These are phyloP conservation scores for Penicillium capsulatum DNA, from an alignment of 2,329 filamentous ascomycete genomes.

Conservation along the genomic window DNA sequence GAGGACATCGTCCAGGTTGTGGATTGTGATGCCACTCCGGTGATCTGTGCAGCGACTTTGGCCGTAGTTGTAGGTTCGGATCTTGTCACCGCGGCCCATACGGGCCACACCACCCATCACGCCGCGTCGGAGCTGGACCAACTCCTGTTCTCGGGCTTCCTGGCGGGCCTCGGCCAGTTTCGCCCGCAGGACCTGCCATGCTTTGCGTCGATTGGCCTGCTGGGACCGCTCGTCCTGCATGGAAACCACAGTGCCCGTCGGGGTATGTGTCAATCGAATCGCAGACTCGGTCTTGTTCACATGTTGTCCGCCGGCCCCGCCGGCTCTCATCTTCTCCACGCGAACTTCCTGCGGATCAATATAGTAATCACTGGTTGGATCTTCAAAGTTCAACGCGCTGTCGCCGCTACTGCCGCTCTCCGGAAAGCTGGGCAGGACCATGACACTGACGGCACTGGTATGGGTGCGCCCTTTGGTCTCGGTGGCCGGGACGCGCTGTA, in stretches of 20 bases:
- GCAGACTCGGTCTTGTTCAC: conserved; percentile 98
- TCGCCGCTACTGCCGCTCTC: conserved; percentile 48
- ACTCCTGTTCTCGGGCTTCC: conserved; percentile 78
- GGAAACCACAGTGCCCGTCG: conserved; percentile 78
- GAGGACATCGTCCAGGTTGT: conserved; percentile 77
- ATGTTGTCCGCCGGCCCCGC: conserved; percentile 92
- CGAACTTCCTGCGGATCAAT: conserved; percentile 78
- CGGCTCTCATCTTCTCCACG: conserved; percentile 83
- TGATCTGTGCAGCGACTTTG: conserved; percentile 86
- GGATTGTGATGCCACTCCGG: conserved; percentile 71
- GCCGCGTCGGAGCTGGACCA: conserved; percentile 67
- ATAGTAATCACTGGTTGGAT: conserved; percentile 89
- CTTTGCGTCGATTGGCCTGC: conserved; percentile 78
- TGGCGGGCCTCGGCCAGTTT: conserved; percentile 74
- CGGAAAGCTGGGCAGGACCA: conserved; percentile 83
- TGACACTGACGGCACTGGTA: conserved; percentile 85
- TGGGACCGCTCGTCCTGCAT: conserved; percentile 94
- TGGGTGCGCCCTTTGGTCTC: conserved; percentile 89
- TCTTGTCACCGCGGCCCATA: conserved; percentile 88
- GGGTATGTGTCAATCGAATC: conserved; percentile 83
- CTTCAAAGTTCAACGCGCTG: conserved; percentile 62
- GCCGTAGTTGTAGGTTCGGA: conserved; percentile 81
- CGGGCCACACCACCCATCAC: conserved; percentile 71
- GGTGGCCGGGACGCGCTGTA: conserved; percentile 87
- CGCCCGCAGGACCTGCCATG: conserved; percentile 79